These are phyloP conservation scores for Pichia sorboxylosa DNA, from an alignment of 1,139 yeast species.

Conservation along the genomic window DNA sequence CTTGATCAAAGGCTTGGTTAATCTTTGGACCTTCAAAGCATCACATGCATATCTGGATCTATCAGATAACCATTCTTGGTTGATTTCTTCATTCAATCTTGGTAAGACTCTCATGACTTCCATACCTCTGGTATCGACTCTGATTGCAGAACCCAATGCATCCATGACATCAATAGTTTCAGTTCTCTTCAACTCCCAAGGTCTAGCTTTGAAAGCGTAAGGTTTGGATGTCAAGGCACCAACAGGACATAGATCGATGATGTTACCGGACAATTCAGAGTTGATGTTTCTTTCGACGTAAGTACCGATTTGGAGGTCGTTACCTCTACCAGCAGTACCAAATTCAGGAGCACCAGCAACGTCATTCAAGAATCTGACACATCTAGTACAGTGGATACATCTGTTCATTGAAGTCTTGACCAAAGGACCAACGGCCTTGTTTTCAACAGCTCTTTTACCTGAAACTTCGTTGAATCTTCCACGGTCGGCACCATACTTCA, in stretches of 20 bases:
- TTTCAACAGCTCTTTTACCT: conserved; percentile 86
- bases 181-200: conserved; percentile 88
- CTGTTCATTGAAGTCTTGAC: conserved; percentile 88
- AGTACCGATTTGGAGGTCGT: conserved; percentile 86
- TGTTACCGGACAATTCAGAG: conserved; percentile 80
- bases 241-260: conserved; percentile 83
- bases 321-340: conserved; percentile 85
- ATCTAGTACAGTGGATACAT: conserved; percentile 87
- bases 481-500: conserved; percentile 77
- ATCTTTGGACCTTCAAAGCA: conserved; percentile 77
- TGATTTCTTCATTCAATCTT: conserved; percentile 73
- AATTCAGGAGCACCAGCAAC: conserved; percentile 90
- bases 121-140: conserved; percentile 80
- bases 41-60: conserved; percentile 80
- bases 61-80: conserved; percentile 89
- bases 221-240: conserved; percentile 89
- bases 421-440: conserved; percentile 82
- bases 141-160: conserved; percentile 70
- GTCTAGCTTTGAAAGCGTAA: conserved; percentile 82
- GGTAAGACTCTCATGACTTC: conserved; percentile 87
- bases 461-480: conserved; percentile 73
- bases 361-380: conserved; percentile 83
- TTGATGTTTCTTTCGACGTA: conserved; percentile 77
- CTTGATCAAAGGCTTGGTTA: conserved; percentile 71
- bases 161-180: conserved; percentile 82